Percentiles rank a stretch among this genome's conserved stretches.
These are phyloP conservation scores for Thelonectria rubi DNA, from an alignment of 2,329 filamentous ascomycete species.

Conservation along the genomic window DNA sequence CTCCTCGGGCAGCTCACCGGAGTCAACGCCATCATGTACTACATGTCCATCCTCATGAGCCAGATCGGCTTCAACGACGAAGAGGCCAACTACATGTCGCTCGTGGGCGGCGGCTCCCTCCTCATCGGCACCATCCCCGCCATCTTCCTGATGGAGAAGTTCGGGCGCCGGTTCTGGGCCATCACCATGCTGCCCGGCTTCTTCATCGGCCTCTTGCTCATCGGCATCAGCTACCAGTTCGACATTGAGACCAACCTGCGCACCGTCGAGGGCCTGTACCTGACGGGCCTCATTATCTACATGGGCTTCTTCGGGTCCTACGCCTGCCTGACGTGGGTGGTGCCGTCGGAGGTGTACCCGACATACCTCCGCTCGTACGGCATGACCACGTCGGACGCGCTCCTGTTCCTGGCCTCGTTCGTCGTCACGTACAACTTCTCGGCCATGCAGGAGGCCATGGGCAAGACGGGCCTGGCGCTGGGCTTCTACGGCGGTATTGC, in stretches of 20 bases:
- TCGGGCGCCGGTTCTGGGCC: conserved; percentile 78
- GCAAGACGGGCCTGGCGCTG: conserved; percentile 69
- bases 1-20: conserved; percentile 76
- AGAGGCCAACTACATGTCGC: conserved; percentile 76
- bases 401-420: conserved; percentile 76
- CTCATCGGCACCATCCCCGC: conserved; percentile 74
- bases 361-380: conserved; percentile 78
- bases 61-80: conserved; percentile 72
- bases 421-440: conserved; percentile 81
- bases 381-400: conserved; percentile 75
- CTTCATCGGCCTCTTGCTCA: conserved; percentile 73
- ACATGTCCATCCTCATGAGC: conserved; percentile 73
- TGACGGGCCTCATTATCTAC: conserved; percentile 74
- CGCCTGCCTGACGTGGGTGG: conserved; percentile 71
- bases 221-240: conserved; percentile 71
- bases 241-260: conserved; percentile 54
- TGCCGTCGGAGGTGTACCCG: conserved; percentile 75
- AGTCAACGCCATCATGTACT: conserved; percentile 77
- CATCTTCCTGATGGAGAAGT: conserved; percentile 76
- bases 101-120: conserved; percentile 74
- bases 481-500: conserved; percentile 81
- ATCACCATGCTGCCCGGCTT: conserved; percentile 76
- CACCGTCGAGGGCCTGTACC: conserved; percentile 67
- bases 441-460: conserved; percentile 74
- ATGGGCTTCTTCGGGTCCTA: conserved; percentile 75